Conservation (phyloP, 176 grass and related monocot species). For the Pontederia crassipes region DNA sequence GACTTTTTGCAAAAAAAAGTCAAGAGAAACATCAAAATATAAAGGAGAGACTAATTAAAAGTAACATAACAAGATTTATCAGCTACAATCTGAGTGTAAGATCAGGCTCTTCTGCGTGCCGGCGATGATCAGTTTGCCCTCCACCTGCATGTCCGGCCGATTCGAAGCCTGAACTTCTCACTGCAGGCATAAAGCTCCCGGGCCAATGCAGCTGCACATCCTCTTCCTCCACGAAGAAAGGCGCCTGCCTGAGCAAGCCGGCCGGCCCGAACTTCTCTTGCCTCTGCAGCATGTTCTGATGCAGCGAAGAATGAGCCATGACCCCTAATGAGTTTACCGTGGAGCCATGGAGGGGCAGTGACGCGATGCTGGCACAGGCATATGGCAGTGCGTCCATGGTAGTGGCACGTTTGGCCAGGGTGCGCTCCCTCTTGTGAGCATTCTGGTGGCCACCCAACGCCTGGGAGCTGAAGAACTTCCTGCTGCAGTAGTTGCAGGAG, state of each 20-base stretch:
- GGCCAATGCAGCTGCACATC: constrained; percentile 48
- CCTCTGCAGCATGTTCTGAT: constrained; percentile 1
- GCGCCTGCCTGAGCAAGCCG: constrained; percentile 42
- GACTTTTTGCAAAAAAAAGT: too few species aligned
- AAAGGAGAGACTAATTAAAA: too few species aligned
- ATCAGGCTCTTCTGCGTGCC: constrained; percentile 48
- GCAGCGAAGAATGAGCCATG: constrained; percentile 50
- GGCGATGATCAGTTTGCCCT: background rate
- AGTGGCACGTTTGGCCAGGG: constrained; percentile 34
- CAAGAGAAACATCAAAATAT: too few species aligned
- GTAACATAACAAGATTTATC: background rate
- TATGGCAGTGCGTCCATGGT: constrained; percentile 33
- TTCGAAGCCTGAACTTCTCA: background rate
- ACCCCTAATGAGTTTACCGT: constrained; percentile 47
- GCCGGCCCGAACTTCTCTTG: constrained; percentile 17
- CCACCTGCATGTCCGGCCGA: background rate
- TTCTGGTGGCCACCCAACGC: constrained; percentile 38
- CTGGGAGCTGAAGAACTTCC: constrained; percentile 42
- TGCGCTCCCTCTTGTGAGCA: constrained; percentile 35
- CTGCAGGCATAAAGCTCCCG: constrained; percentile 34
- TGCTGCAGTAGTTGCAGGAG: constrained; percentile 35
- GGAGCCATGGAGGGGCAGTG: constrained; percentile 56
- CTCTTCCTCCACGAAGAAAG: constrained; percentile 35
- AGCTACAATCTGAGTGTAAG: constrained; percentile 54
- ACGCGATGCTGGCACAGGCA: constrained; percentile 45